Base-by-base conservation (phyloP, 148 eudicot genomes). In the Beta vulgaris region DNA sequence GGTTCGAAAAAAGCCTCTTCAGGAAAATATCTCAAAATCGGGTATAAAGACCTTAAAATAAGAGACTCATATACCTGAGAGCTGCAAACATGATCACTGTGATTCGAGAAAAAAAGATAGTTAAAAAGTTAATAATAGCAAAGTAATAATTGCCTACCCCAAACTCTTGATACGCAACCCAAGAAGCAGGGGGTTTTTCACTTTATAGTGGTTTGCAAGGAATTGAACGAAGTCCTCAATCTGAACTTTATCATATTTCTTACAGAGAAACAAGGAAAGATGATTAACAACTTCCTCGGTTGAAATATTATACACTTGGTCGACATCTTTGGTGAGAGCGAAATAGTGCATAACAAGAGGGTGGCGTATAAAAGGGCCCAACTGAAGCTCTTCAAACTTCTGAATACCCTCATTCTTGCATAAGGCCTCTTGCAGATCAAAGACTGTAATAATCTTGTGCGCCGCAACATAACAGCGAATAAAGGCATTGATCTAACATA, bases 391-490 rank as follows among this genome's bases (percentile, higher is more conserved):
- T 69, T 95, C 97, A 84, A 89, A 95, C 67, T 57, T 71, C 64
- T 81, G 79, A 68, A 92, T 66, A 35, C 91, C 90, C 86, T 95
- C 98, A 36, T 78, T 85, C 74, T 83, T 81, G 84, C 98, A 95
- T 26, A 95, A 82, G 71, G 92, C 96, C 68, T 77, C 70, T 77
- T 84, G 88, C 87, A 95, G 82, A 81, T 92, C 98, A 73, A 81
- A 84, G 84, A 95, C 67, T 58, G 98, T 82, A 15, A 90, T 84
- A 48, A 95, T 89, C 80, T 69, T 85, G 70, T 82, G 84, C 49
- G 80, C 93, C 39, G 85, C 96, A 79, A 89, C 97, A 85, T 88
- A 91, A 63, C 98, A 92, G 60, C 91, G 89, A 77, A 95, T 90
- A 80, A 90, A 95, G 32, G 92, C 82, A 83, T 87, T 92, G 67